A percentile compares a stretch with the other conserved stretches of the same genome.
Conservation (phyloP, 257 asterid genomes). For the Osmanthus fragrans region DNA sequence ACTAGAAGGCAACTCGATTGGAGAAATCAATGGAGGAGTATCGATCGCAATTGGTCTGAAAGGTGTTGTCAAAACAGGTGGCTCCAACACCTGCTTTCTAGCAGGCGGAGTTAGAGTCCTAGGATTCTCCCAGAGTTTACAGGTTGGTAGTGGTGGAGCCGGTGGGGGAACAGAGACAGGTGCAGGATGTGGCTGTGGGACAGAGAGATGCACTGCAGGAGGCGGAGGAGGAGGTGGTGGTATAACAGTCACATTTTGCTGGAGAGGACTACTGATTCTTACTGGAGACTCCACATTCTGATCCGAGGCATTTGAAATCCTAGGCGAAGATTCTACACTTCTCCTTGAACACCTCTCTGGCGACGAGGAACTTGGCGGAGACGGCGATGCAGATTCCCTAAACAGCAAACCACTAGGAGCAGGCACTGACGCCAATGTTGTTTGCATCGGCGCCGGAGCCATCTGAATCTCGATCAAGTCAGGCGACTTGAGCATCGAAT, state of each 20-base stretch:
- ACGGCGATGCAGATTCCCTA: conserved; percentile 39
- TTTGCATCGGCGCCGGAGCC: conserved; percentile 33
- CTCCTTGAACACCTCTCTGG: conserved; percentile 58
- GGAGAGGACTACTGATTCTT: conserved; percentile 26
- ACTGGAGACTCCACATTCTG: conserved; percentile 35
- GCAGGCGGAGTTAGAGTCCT: conserved; percentile 59
- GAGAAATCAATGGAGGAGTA: conserved; percentile 45
- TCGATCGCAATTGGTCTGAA: conserved; percentile 49
- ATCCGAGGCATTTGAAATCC: conserved; percentile 43
- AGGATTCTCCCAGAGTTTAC: conserved; percentile 64
- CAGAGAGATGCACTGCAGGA: conserved; percentile 7
- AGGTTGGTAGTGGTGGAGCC: conserved; percentile 41
- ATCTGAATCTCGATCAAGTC: conserved; percentile 72
- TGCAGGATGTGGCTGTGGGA: conserved; percentile 38
- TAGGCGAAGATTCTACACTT: conserved; percentile 66
- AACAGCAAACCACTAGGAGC: conserved; percentile 2
- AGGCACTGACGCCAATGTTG: not conserved
- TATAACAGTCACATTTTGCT: conserved; percentile 20
- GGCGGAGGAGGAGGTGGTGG: conserved; percentile 30
- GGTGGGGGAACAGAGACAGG: conserved; percentile 50
- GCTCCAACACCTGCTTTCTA: conserved; percentile 30
- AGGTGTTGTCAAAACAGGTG: conserved; percentile 49
- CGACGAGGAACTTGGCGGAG: conserved; percentile 72
- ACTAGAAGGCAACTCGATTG: conserved; percentile 54
- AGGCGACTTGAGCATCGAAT: conserved; percentile 72